phyloP scores from a whole-genome alignment of 768 basidiomycete genomes.

The Clavaria fumosa region DNA sequence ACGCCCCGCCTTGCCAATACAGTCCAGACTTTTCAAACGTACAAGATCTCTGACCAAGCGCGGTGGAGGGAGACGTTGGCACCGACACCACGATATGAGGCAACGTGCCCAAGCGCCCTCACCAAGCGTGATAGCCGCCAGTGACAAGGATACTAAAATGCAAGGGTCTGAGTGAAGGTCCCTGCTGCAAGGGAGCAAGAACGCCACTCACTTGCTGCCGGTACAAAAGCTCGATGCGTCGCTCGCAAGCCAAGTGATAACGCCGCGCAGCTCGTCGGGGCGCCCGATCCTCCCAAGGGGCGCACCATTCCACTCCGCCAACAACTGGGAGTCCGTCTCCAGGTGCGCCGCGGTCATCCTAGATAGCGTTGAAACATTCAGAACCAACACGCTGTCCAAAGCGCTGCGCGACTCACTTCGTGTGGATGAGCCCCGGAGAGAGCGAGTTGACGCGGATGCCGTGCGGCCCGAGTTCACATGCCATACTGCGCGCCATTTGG shows the following conservation, averaged over 20 bases:
- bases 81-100: too few relatives aligned
- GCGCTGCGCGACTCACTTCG: constrained; percentile 25
- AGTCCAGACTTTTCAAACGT: too few relatives aligned
- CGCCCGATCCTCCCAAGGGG: constrained; percentile 59
- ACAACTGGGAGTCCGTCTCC: constrained; percentile 44
- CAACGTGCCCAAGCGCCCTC: too few relatives aligned
- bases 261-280: constrained; percentile 60
- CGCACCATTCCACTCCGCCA: constrained; percentile 59
- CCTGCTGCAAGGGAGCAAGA: constrained; percentile 5
- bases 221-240: constrained; percentile 70
- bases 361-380: constrained; percentile 1
- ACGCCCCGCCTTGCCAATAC: too few relatives aligned
- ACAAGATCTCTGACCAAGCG: too few relatives aligned
- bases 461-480: constrained; percentile 55
- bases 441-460: constrained; percentile 61
- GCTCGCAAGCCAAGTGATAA: constrained; percentile 54
- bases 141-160: constrained; percentile 37
- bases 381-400: neutral
- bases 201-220: constrained; percentile 58
- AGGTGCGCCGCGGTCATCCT: constrained; percentile 68
- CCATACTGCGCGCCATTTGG: constrained; percentile 74
- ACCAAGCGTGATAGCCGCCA: constrained; percentile 54
- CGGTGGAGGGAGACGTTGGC: too few relatives aligned
- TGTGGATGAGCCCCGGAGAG: constrained; percentile 67
- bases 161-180: neutral